Conservation (phyloP, 306 rosid genomes). For the Medicago truncatula region DNA sequence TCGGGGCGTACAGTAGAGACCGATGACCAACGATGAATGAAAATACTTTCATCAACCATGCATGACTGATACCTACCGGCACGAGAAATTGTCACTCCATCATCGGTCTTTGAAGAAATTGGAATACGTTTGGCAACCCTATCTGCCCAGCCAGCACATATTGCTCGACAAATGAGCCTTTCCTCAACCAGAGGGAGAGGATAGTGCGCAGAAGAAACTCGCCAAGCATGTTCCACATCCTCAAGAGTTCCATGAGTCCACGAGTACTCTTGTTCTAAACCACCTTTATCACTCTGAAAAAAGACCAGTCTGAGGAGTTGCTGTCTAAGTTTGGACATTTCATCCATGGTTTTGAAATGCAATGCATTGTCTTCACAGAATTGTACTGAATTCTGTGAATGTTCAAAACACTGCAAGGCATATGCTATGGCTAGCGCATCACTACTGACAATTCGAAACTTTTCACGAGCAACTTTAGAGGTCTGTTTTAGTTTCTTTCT, state of each 20-base stretch:
- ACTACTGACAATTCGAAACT: constrained; percentile 70
- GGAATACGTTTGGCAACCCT: constrained; percentile 83
- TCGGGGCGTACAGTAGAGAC: constrained; percentile 73
- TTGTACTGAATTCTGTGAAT: constrained; percentile 50
- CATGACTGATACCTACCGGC: constrained; percentile 72
- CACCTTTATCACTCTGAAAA: constrained; percentile 52
- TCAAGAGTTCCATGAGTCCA: constrained; percentile 72
- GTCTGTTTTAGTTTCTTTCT: constrained; percentile 74
- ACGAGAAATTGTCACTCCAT: constrained; percentile 52
- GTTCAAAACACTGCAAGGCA: constrained; percentile 85
- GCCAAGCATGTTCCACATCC: constrained; percentile 73
- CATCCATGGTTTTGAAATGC: constrained; percentile 91
- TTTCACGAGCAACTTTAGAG: constrained; percentile 65
- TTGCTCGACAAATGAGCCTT: constrained; percentile 77
- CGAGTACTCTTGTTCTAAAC: constrained; percentile 60
- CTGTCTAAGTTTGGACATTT: constrained; percentile 87
- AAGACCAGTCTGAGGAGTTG: constrained; percentile 78
- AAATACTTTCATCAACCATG: constrained; percentile 69
- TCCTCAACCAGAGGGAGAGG: constrained; percentile 78
- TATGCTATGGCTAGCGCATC: constrained; percentile 78
- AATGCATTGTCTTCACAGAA: constrained; percentile 75
- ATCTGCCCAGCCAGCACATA: constrained; percentile 99
- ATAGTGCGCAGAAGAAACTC: constrained; percentile 54
- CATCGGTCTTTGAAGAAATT: constrained; percentile 51
- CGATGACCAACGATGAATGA: constrained; percentile 76